Conservation (phyloP, 2,329 filamentous ascomycete species). For the Claviceps sp. region DNA sequence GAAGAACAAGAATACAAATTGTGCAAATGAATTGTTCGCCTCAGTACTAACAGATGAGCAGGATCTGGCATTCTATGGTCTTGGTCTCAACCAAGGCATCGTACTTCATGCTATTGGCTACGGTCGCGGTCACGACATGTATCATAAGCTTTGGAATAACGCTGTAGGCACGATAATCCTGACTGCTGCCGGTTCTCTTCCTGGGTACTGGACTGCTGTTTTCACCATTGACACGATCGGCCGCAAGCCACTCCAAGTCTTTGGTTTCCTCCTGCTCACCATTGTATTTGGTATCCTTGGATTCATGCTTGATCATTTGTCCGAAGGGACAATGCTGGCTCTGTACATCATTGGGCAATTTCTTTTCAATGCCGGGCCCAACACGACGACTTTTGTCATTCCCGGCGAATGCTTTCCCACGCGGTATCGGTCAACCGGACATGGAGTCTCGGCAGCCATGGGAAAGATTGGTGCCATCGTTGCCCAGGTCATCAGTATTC, state of each 20-base stretch:
- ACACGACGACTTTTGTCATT: conserved; percentile 52
- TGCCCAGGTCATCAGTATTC: conserved; percentile 51
- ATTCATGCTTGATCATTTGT: conserved; percentile 40
- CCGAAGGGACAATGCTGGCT: conserved; percentile 36
- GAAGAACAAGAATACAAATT: too few species aligned
- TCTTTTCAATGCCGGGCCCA: conserved; percentile 54
- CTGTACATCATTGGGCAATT: conserved; percentile 53
- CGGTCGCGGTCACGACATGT: conserved; percentile 47
- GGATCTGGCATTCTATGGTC: conserved; percentile 55
- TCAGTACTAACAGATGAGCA: conserved; percentile 15
- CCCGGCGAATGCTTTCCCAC: conserved; percentile 54
- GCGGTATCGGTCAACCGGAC: conserved; percentile 46
- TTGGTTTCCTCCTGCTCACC: conserved; percentile 48
- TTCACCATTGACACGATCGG: conserved; percentile 61
- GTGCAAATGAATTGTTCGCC: too few species aligned
- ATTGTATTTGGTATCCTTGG: conserved; percentile 49
- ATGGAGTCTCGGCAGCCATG: conserved; percentile 52
- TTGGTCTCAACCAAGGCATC: conserved; percentile 63
- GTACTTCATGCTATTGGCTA: conserved; percentile 64
- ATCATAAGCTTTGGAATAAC: conserved; percentile 55
- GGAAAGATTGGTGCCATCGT: conserved; percentile 58
- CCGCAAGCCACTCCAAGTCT: conserved; percentile 60
- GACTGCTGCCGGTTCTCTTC: conserved; percentile 62
- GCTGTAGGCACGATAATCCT: conserved; percentile 68
- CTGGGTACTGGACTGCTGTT: conserved; percentile 69